phyloP scores from a whole-genome alignment of 192 early-diverging fungal species.

The Coemansia pectinata region DNA sequence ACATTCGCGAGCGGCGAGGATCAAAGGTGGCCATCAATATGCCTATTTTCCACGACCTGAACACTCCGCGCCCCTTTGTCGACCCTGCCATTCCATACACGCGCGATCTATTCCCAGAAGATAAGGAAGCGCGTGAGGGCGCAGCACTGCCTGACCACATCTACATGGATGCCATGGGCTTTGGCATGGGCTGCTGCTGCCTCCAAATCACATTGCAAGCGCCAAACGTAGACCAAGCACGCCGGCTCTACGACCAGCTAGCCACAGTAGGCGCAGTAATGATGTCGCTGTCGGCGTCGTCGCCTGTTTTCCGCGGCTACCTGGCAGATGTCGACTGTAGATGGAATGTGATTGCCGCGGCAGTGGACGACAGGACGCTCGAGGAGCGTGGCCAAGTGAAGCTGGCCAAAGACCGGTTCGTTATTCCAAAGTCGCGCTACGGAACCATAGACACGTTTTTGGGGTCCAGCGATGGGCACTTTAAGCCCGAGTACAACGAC shows the following conservation, averaged over 20 bases:
- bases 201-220: constrained; percentile 98
- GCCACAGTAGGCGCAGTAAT: constrained; percentile 90
- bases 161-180: constrained; percentile 98
- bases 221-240: constrained; percentile 87
- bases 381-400: constrained; percentile 86
- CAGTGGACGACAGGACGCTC: constrained; percentile 89
- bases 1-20: constrained; percentile 91
- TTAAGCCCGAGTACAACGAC: constrained; percentile 93
- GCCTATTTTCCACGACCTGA: constrained; percentile 89
- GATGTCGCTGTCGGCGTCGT: constrained; percentile 88
- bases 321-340: constrained; percentile 94
- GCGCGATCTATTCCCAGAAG: constrained; percentile 61
- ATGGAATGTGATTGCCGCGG: constrained; percentile 94
- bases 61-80: constrained; percentile 89
- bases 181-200: constrained; percentile 99
- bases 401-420: constrained; percentile 69
- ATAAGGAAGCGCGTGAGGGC: constrained; percentile 70
- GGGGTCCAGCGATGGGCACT: constrained; percentile 63
- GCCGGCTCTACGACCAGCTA: constrained; percentile 93
- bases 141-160: constrained; percentile 90
- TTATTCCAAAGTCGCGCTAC: constrained; percentile 95
- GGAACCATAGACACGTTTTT: constrained; percentile 93
- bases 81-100: constrained; percentile 68
- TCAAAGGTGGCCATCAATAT: constrained; percentile 95
- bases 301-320: constrained; percentile 93